A percentile compares a stretch with the other conserved stretches of the same genome.
These are phyloP conservation scores for Bryoerythrophyllum caledonicum DNA, from an alignment of 225 moss, liverwort and hornwort species.

Conservation along the genomic window DNA sequence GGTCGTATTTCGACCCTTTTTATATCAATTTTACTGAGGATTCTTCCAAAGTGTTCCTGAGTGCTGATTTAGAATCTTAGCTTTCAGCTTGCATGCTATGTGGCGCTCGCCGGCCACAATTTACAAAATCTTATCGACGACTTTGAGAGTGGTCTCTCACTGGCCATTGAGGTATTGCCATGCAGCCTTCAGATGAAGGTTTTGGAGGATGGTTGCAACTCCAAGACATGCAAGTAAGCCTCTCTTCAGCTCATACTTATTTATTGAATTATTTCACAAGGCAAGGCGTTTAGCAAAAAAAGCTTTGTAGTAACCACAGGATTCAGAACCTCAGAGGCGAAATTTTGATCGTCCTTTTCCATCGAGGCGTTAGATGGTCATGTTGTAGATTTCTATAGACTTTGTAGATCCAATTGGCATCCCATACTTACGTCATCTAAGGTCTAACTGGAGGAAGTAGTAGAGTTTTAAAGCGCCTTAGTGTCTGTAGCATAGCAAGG, in stretches of 20 bases:
- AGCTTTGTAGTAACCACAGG: neutral
- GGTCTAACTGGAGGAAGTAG: slow-evolving; percentile 9
- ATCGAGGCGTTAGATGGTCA: neutral
- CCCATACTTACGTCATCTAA: neutral
- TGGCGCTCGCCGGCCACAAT: slow-evolving; percentile 74
- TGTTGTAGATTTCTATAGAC: neutral
- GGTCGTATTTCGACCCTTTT: neutral
- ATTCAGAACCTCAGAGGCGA: neutral
- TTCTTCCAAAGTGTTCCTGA: neutral
- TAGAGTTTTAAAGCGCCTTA: slow-evolving; percentile 1
- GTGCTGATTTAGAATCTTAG: slow-evolving; percentile 31
- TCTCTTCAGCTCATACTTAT: slow-evolving; percentile 14
- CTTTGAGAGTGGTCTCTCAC: slow-evolving; percentile 67
- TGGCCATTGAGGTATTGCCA: slow-evolving; percentile 73
- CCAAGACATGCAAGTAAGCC: slow-evolving; percentile 70
- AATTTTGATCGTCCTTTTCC: neutral
- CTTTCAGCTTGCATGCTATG: slow-evolving; percentile 71
- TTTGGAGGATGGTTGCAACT: slow-evolving; percentile 67
- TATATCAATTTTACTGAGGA: slow-evolving; percentile 12
- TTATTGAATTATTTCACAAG: neutral
- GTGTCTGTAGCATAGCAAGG: slow-evolving; percentile 33
- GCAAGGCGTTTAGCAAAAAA: neutral
- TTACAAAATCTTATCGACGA: slow-evolving; percentile 70
- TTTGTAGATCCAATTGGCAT: slow-evolving; percentile 5
- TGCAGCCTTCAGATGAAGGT: slow-evolving; percentile 78